Conservation (phyloP, 1,139 yeast genomes). For the Lodderomyces orthopsilosis region DNA sequence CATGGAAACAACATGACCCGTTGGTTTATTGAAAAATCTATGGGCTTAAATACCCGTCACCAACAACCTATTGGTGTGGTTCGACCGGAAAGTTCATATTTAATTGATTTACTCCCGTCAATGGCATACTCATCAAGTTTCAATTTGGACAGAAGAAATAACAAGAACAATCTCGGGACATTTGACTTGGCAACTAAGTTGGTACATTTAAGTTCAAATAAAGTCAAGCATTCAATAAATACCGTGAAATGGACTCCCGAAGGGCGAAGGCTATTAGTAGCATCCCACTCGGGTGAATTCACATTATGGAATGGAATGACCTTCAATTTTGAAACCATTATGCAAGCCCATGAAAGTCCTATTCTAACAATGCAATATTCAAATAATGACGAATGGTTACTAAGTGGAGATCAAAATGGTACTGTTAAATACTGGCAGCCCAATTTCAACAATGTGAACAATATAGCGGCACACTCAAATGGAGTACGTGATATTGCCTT, state of each 20-base stretch:
- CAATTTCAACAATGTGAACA: conserved; percentile 92
- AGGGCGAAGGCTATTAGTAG: conserved; percentile 85
- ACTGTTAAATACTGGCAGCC: conserved; percentile 95
- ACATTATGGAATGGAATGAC: conserved; percentile 97
- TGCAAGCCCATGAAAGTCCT: conserved; percentile 97
- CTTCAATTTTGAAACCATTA: conserved; percentile 92
- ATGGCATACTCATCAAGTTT: conserved; percentile 45
- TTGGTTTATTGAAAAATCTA: conserved; percentile 59
- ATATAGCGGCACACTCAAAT: conserved; percentile 74
- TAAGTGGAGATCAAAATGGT: conserved; percentile 93
- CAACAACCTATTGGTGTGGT: conserved; percentile 54
- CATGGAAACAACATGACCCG: conserved; percentile 83
- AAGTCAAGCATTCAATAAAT: conserved; percentile 87
- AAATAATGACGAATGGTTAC: conserved; percentile 90
- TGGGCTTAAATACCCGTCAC: conserved; percentile 35
- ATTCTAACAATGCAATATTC: conserved; percentile 78
- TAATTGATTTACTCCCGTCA: conserved; percentile 73
- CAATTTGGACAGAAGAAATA: conserved; percentile 22
- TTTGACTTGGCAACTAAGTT: conserved; percentile 74
- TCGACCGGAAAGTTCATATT: conserved; percentile 75
- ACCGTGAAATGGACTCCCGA: conserved; percentile 96
- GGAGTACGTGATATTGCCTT: conserved; percentile 85
- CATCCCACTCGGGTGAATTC: conserved; percentile 92
- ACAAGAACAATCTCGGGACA: conserved; percentile 42
- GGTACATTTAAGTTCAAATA: conserved; percentile 87